These are phyloP conservation scores for Abrus pulchellus DNA, from an alignment of 306 rosid species.

Conservation along the genomic window DNA sequence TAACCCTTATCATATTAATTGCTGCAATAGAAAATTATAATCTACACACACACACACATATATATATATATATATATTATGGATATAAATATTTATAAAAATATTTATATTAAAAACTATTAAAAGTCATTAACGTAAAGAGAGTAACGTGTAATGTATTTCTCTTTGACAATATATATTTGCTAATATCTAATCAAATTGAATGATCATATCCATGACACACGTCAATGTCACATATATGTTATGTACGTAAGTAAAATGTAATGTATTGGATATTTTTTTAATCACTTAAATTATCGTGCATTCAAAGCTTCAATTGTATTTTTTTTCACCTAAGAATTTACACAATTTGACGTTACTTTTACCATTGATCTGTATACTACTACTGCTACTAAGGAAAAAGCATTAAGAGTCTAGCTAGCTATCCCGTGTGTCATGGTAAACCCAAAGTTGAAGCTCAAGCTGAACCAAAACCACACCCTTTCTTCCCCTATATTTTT, in stretches of 20 bases:
- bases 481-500: slow-evolving; percentile 53
- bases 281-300: no score
- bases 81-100: no score
- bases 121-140: no score
- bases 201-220: not conserved
- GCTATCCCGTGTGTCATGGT: not conserved
- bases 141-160: not conserved
- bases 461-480: slow-evolving; percentile 49
- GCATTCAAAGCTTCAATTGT: not conserved
- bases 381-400: not conserved
- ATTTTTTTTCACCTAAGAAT: not conserved
- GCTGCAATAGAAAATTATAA: no score
- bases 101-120: no score
- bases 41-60: no score
- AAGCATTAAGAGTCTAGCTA: not conserved
- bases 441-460: not conserved
- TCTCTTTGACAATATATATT: not conserved
- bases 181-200: not conserved
- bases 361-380: not conserved
- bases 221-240: not conserved
- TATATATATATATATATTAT: no score
- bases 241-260: not conserved
- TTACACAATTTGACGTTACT: not conserved
- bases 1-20: no score
- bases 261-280: not conserved